A percentile compares a stretch with the other conserved stretches of the same genome.
phyloP scores from a whole-genome alignment of 2,329 filamentous ascomycete species.

The Pseudofabraea citricarpa region DNA sequence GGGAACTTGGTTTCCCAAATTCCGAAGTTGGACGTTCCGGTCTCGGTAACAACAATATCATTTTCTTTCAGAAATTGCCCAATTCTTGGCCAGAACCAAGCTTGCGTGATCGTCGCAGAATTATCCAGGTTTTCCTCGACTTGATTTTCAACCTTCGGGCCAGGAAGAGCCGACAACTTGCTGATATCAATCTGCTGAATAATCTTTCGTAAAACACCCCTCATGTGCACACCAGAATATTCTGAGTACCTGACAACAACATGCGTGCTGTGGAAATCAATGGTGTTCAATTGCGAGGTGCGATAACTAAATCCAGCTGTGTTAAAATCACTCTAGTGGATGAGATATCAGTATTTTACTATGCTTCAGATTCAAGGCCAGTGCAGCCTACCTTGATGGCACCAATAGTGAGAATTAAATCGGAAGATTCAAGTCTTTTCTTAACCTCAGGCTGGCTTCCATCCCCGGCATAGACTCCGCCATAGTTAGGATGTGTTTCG shows the following conservation, averaged over 20 bases:
- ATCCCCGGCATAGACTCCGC: slow-evolving; percentile 80
- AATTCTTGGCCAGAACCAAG: slow-evolving; percentile 73
- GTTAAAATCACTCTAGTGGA: slow-evolving; percentile 78
- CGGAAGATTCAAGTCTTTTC: slow-evolving; percentile 60
- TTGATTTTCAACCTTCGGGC: slow-evolving; percentile 50
- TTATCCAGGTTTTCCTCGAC: slow-evolving; percentile 36
- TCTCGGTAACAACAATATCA: slow-evolving; percentile 82
- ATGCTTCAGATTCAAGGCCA: too few relatives aligned
- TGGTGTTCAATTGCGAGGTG: slow-evolving; percentile 69
- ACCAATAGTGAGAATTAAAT: slow-evolving; percentile 68
- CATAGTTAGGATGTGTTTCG: slow-evolving; percentile 70
- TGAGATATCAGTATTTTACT: too few relatives aligned
- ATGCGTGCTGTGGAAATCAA: slow-evolving; percentile 74
- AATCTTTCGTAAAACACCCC: slow-evolving; percentile 69
- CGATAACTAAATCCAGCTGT: slow-evolving; percentile 79
- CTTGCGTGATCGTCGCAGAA: slow-evolving; percentile 54
- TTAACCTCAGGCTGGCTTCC: slow-evolving; percentile 64
- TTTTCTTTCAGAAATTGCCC: slow-evolving; percentile 66
- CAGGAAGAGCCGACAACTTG: slow-evolving; percentile 50
- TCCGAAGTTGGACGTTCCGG: slow-evolving; percentile 83
- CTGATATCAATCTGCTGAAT: slow-evolving; percentile 52
- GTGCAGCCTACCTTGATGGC: slow-evolving; percentile 42
- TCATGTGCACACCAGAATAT: slow-evolving; percentile 74
- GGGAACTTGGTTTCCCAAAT: slow-evolving; percentile 85
- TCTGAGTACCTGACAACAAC: slow-evolving; percentile 73